Percentiles rank a stretch among this genome's conserved stretches.
Conservation (phyloP, 148 eudicot species). For the Rhododendron simsii region DNA sequence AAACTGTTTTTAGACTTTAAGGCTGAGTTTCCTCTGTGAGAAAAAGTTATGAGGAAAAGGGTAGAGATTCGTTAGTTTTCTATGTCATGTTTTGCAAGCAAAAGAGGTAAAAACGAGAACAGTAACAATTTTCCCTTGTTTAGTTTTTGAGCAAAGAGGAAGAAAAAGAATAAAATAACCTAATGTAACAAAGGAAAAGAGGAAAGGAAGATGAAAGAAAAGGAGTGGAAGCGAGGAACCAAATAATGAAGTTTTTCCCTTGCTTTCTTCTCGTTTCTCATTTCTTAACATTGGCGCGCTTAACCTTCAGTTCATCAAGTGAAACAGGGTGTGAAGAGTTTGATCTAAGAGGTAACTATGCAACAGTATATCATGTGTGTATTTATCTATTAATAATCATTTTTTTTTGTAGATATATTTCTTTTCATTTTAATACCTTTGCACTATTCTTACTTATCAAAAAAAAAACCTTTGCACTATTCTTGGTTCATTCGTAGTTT, state of each 20-base stretch:
- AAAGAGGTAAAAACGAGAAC: background rate
- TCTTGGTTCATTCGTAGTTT: background rate
- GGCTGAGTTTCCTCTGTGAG: background rate
- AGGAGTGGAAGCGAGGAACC: background rate
- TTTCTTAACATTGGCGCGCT: background rate
- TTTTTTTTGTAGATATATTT: background rate
- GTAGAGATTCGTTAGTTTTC: background rate
- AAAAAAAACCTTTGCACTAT: background rate
- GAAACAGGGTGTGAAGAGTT: background rate
- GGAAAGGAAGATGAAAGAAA: background rate
- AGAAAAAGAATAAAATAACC: background rate
- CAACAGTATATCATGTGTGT: background rate
- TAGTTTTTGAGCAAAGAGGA: background rate
- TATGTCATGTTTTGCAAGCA: background rate
- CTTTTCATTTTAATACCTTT: background rate
- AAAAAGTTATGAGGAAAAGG: background rate
- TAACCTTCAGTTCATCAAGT: background rate
- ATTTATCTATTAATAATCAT: background rate
- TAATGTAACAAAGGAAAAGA: background rate
- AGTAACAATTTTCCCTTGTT: background rate
- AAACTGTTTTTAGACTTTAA: background rate
- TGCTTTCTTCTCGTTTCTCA: background rate
- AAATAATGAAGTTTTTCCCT: background rate
- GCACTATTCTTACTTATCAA: background rate
- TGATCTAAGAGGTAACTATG: background rate